Base-by-base conservation (phyloP, 106 monocot genomes). In the Chionographis japonica region DNA sequence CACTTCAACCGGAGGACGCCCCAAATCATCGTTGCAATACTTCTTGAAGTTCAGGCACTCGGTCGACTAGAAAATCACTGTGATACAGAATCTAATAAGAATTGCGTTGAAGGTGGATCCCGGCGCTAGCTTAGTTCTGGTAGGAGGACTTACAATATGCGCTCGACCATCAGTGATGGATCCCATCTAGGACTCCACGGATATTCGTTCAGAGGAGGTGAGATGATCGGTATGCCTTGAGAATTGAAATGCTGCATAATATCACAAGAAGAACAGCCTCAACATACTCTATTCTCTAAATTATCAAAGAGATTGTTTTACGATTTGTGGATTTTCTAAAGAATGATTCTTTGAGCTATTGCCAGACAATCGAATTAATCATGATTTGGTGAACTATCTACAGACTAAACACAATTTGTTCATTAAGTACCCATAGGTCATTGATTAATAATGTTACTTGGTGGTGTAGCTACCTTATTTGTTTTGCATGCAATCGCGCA, bases 181-280 rank as follows among this genome's bases (percentile, higher is more conserved):
- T 86, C 86, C 95, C 92, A 97, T 85, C 92, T 84, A 40, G 95
- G 95, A 57, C 95, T 97, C 95, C 95, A 97, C 12, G 92, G 95
- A 70, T 85, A 97, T 38, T 87, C 84, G 69, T 50, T 78, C 62
- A 89, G 52, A 9, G 83, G 82, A 78, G 73, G 72, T 49, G 95
- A 97, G 41, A 63, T 39, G 40, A 86, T 72, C 10, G 95, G 84
- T 10, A 61, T 57, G 37, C 88, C 83, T 53, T 83, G 82, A 68
- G 74, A 19, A 72, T 74, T 78, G 61, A 79, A 86, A 75, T 95
- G 88, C 91, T 95, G 80, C 72, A 84, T 17, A 68, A n/a, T 39
- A 65, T 67, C 11, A 52, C 57, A 50, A 70, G n/a, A 51, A 64
- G 4, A 50, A 13, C 2, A 58, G 17, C 35, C 37, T 53, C 13